Base-by-base conservation (phyloP, 768 basidiomycete genomes). In the Glaciozyma antarctica region DNA sequence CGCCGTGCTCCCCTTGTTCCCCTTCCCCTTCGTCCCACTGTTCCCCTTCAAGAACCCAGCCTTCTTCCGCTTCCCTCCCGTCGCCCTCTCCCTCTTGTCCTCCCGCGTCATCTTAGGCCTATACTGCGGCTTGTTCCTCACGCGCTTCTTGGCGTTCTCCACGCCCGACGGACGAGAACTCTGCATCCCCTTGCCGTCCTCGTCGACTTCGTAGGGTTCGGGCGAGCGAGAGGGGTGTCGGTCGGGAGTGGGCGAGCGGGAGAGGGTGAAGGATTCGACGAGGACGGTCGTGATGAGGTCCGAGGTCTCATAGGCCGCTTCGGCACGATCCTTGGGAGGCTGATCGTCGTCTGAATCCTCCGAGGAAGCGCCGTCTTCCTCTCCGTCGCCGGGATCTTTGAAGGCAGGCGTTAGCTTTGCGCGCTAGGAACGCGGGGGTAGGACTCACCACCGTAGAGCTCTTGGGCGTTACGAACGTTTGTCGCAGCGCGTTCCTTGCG, bases 1-100 rank as follows among this genome's bases (percentile, higher is more conserved):
- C 77, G 13, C 76, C 76, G 6, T 79, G 78, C 74, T 79, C 78
- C 57, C 62, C 53, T 58, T 58, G 21, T 60, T 58, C 15, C 48
- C 53, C 66, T 55, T 63, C 38, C 53, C 69, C 56, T 66, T 66
- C 19, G 69, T 70, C 24, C 65, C 69, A 38, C 59, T 64, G 60
- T 62, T 66, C 57, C 61, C 47, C 32, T 55, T 57, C 41, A 54
- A 26, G 34, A 66, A 24, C 53, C 63, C 47, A 38, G 58, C 63
- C 69, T 70, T 70, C n/a, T 52, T 53, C 48, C 61, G 61, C 34
- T 70, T 70, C 10, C 65, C 63, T 0, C 62, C 65, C 22, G 58
- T 66, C 30, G 59, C 69, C n/a, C 63, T 53, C 24, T 62, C 63
- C 65, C 64, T 66, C 65, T 61, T 62, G 22, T 70, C 62, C 63